These are phyloP conservation scores for Senna siamea DNA, from an alignment of 306 rosid genomes.

Conservation along the genomic window DNA sequence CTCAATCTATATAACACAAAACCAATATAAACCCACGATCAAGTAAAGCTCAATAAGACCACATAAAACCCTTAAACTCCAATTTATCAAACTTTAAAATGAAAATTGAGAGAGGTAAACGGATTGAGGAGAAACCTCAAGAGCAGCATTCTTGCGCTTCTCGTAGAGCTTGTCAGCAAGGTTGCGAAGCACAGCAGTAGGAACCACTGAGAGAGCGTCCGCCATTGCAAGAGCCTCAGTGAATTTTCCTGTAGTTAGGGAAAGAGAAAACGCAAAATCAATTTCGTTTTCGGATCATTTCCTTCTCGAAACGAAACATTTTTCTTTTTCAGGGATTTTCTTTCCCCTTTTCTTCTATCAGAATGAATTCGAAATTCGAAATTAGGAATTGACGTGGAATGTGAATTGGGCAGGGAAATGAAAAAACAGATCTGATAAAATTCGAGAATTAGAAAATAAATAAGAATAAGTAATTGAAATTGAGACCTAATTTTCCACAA, in stretches of 20 bases:
- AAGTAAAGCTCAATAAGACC: conserved; percentile 36
- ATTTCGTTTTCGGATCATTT: conserved; percentile 51
- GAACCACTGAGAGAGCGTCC: conserved; percentile 68
- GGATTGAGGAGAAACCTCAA: conserved; percentile 62
- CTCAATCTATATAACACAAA: conserved; percentile 64
- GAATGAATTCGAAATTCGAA: conserved; percentile 36
- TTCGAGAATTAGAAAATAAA: conserved; percentile 9
- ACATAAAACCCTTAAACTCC: conserved; percentile 53
- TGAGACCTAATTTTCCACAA: conserved; percentile 35
- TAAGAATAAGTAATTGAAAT: conserved; percentile 7
- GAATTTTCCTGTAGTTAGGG: conserved; percentile 4
- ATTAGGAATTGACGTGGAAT: conserved; percentile 48
- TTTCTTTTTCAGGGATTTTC: neutral
- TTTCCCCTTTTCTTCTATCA: conserved; percentile 15
- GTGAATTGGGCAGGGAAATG: conserved; percentile 27
- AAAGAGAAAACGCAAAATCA: conserved; percentile 30
- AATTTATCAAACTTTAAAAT: conserved; percentile 31
- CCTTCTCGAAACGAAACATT: conserved; percentile 47
- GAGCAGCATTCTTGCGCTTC: conserved; percentile 99
- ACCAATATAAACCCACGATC: conserved; percentile 15
- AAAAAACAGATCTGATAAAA: conserved; percentile 41
- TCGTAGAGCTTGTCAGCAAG: conserved; percentile 96
- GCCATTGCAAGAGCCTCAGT: conserved; percentile 60
- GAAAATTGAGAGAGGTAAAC: neutral
- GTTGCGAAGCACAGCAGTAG: conserved; percentile 84